Evolutionary conservation across 164 flowering plant genomes (phyloP).

Genomic region (Liriodendron chinense): DNA sequence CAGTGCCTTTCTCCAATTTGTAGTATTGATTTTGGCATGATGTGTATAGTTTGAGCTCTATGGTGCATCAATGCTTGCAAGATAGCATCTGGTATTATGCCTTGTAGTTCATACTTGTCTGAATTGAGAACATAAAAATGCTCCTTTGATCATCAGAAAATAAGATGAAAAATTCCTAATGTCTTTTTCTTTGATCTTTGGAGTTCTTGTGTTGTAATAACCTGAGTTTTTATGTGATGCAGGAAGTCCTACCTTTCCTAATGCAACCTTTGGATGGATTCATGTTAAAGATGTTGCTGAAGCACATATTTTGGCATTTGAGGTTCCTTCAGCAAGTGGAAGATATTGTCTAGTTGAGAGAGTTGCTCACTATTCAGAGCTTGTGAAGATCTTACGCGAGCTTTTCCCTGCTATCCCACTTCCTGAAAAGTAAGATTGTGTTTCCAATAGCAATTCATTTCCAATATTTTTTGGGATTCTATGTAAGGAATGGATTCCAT

Average conservation of each 20-base stretch:
- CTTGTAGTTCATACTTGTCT: no score
- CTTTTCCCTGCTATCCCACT: constrained; percentile 39
- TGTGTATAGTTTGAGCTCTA: no score
- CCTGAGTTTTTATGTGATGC: not conserved
- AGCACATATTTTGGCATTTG: constrained; percentile 65
- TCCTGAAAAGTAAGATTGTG: constrained; percentile 45
- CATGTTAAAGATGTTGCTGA: constrained; percentile 57
- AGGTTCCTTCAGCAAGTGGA: constrained; percentile 56
- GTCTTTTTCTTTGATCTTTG: not conserved
- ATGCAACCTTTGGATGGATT: constrained; percentile 42
- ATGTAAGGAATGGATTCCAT: not conserved
- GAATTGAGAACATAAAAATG: no score
- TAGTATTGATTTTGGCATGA: no score
- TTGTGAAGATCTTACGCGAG: constrained; percentile 39
- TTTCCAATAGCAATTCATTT: not conserved
- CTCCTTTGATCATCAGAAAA: not conserved
- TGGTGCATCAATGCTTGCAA: no score
- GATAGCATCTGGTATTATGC: no score
- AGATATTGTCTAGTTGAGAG: constrained; percentile 54
- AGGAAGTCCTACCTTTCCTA: constrained; percentile 41
- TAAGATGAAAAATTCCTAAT: not conserved
- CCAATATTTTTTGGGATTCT: not conserved
- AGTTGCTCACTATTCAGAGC: constrained; percentile 33
- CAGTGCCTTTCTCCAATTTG: no score
- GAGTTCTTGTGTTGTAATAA: not conserved